phyloP scores from a whole-genome alignment of 176 grass and related monocot genomes.

The Carex parvula region DNA sequence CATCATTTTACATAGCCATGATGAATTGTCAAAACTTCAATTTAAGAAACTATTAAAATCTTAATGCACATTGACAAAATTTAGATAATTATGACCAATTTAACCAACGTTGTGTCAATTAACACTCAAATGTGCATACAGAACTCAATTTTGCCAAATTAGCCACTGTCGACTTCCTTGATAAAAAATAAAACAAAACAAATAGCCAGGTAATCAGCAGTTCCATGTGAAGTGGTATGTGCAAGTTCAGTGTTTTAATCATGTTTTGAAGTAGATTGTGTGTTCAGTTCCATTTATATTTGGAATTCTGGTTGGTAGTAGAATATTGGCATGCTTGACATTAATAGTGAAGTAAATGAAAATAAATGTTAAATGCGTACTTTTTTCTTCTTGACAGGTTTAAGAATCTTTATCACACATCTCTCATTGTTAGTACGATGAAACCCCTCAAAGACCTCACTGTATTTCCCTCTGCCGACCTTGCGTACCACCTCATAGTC shows the following conservation, averaged over 20 bases:
- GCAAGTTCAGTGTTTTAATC: not conserved
- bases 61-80: not conserved
- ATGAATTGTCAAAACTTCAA: not conserved
- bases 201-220: not conserved
- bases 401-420: conserved; percentile 94
- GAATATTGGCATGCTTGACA: not conserved
- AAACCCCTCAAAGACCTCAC: conserved; percentile 84
- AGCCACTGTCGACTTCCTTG: not conserved
- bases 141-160: not conserved
- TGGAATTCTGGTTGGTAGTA: not conserved
- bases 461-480: conserved; percentile 91
- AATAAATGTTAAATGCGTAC: conserved; percentile 22
- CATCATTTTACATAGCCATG: not conserved
- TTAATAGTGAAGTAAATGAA: not conserved
- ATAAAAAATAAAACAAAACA: not conserved
- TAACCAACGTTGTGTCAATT: not conserved
- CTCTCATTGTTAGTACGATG: conserved; percentile 48
- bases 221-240: not conserved
- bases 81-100: not conserved
- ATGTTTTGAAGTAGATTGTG: not conserved
- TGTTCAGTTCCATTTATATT: not conserved
- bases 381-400: conserved; percentile 98
- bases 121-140: not conserved
- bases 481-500: conserved; percentile 79
- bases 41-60: not conserved